Percentiles rank a stretch among this genome's conserved stretches.
Evolutionary conservation across 208 protist genomes (phyloP).

Genomic region (Trypanosoma caninum): DNA sequence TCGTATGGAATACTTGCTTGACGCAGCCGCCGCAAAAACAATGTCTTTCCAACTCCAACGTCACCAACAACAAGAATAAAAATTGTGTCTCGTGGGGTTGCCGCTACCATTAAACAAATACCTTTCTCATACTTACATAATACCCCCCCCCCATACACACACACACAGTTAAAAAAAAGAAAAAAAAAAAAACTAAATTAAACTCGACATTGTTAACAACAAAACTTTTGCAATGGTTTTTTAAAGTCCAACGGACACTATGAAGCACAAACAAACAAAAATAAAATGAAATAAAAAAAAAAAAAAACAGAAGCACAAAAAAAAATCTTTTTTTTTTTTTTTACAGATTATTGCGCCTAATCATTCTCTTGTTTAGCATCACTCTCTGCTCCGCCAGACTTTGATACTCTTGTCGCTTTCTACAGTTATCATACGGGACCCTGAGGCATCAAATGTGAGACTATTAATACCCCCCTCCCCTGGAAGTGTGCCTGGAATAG

Average conservation of each 20-base stretch:
- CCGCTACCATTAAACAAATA: not conserved
- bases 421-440: conserved; percentile 96
- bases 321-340: not conserved
- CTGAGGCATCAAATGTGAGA: conserved; percentile 94
- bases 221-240: too few relatives aligned
- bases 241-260: too few relatives aligned
- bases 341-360: not conserved
- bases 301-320: not conserved
- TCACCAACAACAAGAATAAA: conserved; percentile 80
- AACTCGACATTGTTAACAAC: too few relatives aligned
- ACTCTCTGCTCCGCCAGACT: conserved; percentile 76
- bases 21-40: conserved; percentile 65
- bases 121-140: not conserved
- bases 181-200: not conserved
- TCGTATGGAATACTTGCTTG: conserved; percentile 22
- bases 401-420: conserved; percentile 99
- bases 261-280: too few relatives aligned
- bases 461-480: conserved; percentile 93
- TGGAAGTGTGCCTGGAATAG: conserved; percentile 62
- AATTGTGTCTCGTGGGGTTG: not conserved
- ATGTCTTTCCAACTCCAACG: conserved; percentile 75
- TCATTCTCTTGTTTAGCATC: conserved; percentile 1
- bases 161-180: not conserved
- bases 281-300: not conserved
- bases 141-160: not conserved